These are phyloP conservation scores for Wickerhamomyces pijperi DNA, from an alignment of 805 yeast species.

Conservation along the genomic window DNA sequence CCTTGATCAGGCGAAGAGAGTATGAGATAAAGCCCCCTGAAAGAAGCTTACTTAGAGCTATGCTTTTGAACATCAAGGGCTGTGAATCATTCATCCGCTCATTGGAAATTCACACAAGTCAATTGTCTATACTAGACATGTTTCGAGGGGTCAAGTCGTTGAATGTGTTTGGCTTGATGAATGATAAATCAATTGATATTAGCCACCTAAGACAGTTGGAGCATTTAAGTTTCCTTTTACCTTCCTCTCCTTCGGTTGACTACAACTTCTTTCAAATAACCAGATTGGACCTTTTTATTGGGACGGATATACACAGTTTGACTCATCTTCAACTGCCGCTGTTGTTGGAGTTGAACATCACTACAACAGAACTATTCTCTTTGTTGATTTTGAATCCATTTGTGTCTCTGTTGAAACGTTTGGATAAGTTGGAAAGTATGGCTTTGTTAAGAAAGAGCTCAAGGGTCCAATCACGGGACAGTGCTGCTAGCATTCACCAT, in stretches of 20 bases:
- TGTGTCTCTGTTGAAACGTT: not conserved
- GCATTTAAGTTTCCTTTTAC: conserved; percentile 6
- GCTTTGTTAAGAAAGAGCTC: conserved; percentile 2
- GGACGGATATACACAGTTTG: conserved; percentile 1
- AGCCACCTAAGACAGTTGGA: not conserved
- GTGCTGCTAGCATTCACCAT: not conserved
- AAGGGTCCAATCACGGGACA: conserved; percentile 1
- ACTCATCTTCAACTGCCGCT: not conserved
- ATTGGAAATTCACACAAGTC: not conserved
- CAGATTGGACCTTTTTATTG: conserved; percentile 9
- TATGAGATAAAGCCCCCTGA: not conserved
- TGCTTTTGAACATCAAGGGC: not conserved
- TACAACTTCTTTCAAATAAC: not conserved
- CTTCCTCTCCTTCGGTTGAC: not conserved
- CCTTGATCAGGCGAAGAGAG: not conserved
- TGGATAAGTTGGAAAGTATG: not conserved
- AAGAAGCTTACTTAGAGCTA: not conserved
- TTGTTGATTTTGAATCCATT: conserved; percentile 1
- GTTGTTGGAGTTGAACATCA: conserved; percentile 7
- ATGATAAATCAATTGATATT: not conserved
- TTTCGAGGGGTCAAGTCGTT: conserved; percentile 7
- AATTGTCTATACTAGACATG: not conserved
- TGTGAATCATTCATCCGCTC: not conserved
- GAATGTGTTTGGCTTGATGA: conserved; percentile 8
- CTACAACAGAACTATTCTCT: conserved; percentile 1